Evolutionary conservation across 768 basidiomycete genomes (phyloP).

Genomic region (Guyanaporus albipodus): DNA sequence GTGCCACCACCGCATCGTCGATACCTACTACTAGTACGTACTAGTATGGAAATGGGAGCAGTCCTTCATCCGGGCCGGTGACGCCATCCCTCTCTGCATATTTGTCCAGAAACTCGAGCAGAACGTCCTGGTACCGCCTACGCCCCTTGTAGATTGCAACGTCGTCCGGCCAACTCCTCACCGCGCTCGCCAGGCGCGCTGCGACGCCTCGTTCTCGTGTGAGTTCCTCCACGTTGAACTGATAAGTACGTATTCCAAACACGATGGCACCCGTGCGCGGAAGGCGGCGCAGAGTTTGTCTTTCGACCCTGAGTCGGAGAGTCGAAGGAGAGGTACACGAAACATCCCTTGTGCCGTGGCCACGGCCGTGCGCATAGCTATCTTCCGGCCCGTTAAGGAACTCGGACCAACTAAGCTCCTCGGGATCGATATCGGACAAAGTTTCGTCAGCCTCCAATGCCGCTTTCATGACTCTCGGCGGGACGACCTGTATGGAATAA

Average conservation of each 20-base stretch:
- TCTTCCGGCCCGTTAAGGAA: conserved; percentile 58
- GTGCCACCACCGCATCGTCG: not conserved
- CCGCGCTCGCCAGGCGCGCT: conserved; percentile 58
- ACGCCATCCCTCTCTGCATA: conserved; percentile 20
- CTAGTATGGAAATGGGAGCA: conserved; percentile 21
- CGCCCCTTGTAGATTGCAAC: conserved; percentile 38
- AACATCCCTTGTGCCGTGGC: conserved; percentile 10
- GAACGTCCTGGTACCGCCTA: conserved; percentile 19
- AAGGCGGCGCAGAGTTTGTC: conserved; percentile 68
- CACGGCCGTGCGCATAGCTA: conserved; percentile 27
- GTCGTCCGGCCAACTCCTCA: conserved; percentile 67
- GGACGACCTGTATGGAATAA: conserved; percentile 47
- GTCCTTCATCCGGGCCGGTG: conserved; percentile 11
- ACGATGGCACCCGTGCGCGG: conserved; percentile 60
- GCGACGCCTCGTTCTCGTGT: conserved; percentile 56
- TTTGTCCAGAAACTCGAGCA: conserved; percentile 25
- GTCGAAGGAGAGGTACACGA: conserved; percentile 34
- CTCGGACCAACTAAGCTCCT: conserved; percentile 63
- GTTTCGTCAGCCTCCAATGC: conserved; percentile 8
- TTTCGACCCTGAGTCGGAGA: conserved; percentile 57
- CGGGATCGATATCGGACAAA: conserved; percentile 44
- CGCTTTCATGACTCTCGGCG: conserved; percentile 4
- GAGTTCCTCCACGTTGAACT: conserved; percentile 52
- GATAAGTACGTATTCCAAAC: conserved; percentile 71
- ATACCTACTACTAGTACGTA: too few species aligned